Conservation (phyloP, 2,329 filamentous ascomycete species). For the Biscogniauxia sp. region DNA sequence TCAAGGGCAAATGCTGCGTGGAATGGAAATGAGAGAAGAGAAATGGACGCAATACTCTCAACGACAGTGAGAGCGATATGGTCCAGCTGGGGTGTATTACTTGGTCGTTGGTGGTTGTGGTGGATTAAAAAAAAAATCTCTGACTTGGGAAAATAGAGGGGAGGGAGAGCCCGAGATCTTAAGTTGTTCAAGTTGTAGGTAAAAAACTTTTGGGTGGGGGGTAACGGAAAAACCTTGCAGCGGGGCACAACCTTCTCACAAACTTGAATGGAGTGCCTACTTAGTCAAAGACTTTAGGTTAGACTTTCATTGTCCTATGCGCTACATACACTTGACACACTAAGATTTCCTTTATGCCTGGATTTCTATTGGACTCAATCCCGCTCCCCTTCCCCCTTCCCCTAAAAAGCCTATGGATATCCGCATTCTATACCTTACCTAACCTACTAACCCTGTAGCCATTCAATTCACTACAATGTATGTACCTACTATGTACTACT, state of each 20-base stretch:
- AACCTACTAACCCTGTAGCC: not conserved
- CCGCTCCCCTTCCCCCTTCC: not conserved
- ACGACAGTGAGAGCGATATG: slow-evolving; percentile 23
- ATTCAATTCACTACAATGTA: too few relatives aligned
- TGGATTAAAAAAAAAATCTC: slow-evolving; percentile 11
- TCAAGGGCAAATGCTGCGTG: slow-evolving; percentile 23
- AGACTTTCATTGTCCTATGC: not conserved
- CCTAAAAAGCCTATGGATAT: not conserved
- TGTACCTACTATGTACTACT: too few relatives aligned
- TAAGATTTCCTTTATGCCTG: not conserved
- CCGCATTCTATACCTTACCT: not conserved
- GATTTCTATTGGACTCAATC: not conserved
- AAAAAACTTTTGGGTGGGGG: slow-evolving; percentile 33
- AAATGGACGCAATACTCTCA: slow-evolving; percentile 29
- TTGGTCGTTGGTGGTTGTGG: slow-evolving; percentile 16
- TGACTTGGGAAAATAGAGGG: slow-evolving; percentile 24
- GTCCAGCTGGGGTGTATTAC: slow-evolving; percentile 18
- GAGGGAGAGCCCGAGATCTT: slow-evolving; percentile 23
- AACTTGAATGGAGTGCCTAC: too few relatives aligned
- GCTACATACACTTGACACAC: too few relatives aligned
- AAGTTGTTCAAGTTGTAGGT: slow-evolving; percentile 11
- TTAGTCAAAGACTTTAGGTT: not conserved
- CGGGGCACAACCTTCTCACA: slow-evolving; percentile 7
- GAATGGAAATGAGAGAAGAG: slow-evolving; percentile 23
- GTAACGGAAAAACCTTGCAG: slow-evolving; percentile 28